phyloP scores from a whole-genome alignment of 805 yeast species.

The Hanseniaspora thailandica region DNA sequence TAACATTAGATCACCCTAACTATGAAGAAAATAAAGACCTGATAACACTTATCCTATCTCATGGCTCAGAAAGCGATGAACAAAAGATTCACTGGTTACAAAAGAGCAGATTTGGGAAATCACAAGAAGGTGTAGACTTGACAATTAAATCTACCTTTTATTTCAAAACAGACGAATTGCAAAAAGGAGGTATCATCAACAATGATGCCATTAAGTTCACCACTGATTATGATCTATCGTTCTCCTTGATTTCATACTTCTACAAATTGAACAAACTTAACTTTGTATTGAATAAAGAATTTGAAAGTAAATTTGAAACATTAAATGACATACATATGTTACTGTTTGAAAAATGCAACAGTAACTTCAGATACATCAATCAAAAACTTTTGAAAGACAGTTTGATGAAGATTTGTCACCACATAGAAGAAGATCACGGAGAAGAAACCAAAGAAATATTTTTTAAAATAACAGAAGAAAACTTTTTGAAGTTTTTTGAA shows the following conservation, averaged over 20 bases:
- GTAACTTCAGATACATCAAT: conserved; percentile 4
- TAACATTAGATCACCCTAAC: background rate
- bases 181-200: conserved; percentile 4
- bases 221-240: conserved; percentile 3
- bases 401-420: conserved; percentile 1
- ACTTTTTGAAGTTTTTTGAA: background rate
- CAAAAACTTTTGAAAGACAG: background rate
- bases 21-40: background rate
- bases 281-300: background rate
- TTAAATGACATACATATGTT: conserved; percentile 5
- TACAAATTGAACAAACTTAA: background rate
- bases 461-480: conserved; percentile 1
- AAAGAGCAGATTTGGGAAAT: conserved; percentile 3
- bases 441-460: conserved; percentile 3
- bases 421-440: conserved; percentile 8
- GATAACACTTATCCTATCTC: background rate
- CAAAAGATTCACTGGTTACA: conserved; percentile 7
- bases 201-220: background rate
- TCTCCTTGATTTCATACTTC: conserved; percentile 4
- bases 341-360: background rate
- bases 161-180: background rate
- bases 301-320: background rate
- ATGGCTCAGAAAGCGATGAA: background rate
- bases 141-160: conserved; percentile 4
- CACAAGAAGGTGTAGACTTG: conserved; percentile 7